Base-by-base conservation (phyloP, 2,329 filamentous ascomycete genomes). In the Fusarium pseudograminearum region DNA sequence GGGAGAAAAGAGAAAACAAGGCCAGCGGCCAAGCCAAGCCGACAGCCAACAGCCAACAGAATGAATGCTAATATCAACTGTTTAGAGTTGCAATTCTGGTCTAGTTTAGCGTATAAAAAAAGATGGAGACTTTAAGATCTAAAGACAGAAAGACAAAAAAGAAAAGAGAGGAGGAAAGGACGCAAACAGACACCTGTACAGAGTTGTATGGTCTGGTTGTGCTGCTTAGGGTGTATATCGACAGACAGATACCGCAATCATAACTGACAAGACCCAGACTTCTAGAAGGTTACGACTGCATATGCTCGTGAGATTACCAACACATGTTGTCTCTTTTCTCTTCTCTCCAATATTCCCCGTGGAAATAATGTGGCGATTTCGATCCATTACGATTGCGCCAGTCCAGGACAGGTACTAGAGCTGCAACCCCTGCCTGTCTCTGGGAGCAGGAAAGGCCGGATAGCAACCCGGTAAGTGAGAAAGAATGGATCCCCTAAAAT, bases 321-420 rank as follows among this genome's bases (percentile, higher is more conserved):
- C 20, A 26, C 22, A 44, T 18, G 57, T 70, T 70, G 52, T 71
- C 67, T 70, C 67, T 70, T 70, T 57, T 69, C 67, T 71, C 67
- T 68, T 70, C 22, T 26, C 41, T 44, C 36, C 36, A 22, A 40
- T 40, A 40, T 40, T 40, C 36, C 36, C n/a, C 36, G 7, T 40
- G 36, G 36, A 40, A 44, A 26, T 26, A 44, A 44, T 26, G 48
- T 51, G 48, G 48, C 48, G 48, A 51, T 51, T 26, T 44, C 41
- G 41, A 44, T 26, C 41, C 41, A 44, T 26, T 44, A 26, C 41
- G 33, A 26, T 38, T 51, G 24, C 48, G 24, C 48, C 33, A 38
- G 47, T 24, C 40, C 22, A 44, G 40, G 47, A 38, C 33, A 38
- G 51, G 28, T 30, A 30, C 28, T 30, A 30, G 28, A 30, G 28